phyloP scores from a whole-genome alignment of 1,284 basidiomycete genomes.

The Athelia psychrophila region DNA sequence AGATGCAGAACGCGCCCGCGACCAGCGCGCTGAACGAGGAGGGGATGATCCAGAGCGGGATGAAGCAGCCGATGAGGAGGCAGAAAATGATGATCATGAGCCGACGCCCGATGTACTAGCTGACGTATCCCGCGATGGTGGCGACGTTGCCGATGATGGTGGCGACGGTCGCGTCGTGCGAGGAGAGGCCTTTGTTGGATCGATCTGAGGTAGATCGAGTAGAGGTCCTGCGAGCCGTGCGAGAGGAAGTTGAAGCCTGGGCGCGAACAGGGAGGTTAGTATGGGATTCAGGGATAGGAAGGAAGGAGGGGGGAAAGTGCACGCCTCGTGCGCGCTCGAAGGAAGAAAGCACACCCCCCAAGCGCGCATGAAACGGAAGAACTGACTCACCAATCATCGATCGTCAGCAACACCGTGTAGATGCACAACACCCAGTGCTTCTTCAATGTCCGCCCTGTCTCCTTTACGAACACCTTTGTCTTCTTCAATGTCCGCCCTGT shows the following conservation, averaged over 20 bases:
- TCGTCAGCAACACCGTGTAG: constrained; percentile 80
- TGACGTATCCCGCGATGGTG: constrained; percentile 70
- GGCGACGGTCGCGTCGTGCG: constrained; percentile 70
- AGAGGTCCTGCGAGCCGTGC: constrained; percentile 84
- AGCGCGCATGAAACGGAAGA: too few relatives aligned
- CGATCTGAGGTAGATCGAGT: constrained; percentile 80
- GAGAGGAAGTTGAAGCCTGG: constrained; percentile 91
- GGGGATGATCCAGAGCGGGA: constrained; percentile 87
- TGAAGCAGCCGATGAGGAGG: constrained; percentile 37
- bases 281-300: constrained; percentile 2
- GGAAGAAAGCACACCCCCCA: too few relatives aligned
- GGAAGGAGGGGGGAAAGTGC: too few relatives aligned
- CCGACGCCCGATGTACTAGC: constrained; percentile 87
- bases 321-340: too few relatives aligned
- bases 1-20: constrained; percentile 83
- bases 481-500: too few relatives aligned
- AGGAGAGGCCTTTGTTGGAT: constrained; percentile 54
- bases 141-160: constrained; percentile 94
- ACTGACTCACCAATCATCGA: constrained; percentile 54
- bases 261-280: constrained; percentile 1
- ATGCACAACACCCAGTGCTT: constrained; percentile 87
- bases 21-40: constrained; percentile 59
- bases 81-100: constrained; percentile 65
- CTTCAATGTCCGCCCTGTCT: constrained; percentile 71
- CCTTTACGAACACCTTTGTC: too few relatives aligned